phyloP scores from a whole-genome alignment of 306 rosid genomes.

The Datisca glomerata region DNA sequence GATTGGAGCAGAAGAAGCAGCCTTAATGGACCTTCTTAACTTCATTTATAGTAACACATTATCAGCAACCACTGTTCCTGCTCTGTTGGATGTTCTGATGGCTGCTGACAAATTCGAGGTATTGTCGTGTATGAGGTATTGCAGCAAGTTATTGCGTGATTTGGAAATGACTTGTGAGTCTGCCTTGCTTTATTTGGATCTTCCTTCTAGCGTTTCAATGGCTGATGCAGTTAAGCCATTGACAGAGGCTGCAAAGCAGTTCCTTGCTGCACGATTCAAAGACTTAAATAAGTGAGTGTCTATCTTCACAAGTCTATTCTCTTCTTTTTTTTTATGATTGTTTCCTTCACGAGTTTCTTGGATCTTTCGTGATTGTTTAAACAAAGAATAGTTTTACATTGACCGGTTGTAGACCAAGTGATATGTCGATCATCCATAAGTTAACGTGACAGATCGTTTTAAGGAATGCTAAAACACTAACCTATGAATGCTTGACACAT shows the following conservation, averaged over 20 bases:
- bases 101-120: slow-evolving; percentile 50
- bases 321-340: not conserved
- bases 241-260: slow-evolving; percentile 32
- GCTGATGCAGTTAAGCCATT: slow-evolving; percentile 42
- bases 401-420: no score
- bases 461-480: no score
- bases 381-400: no score
- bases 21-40: slow-evolving; percentile 40
- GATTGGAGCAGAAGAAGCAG: slow-evolving; percentile 42
- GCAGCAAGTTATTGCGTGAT: slow-evolving; percentile 22
- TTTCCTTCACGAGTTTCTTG: not conserved
- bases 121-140: slow-evolving; percentile 36
- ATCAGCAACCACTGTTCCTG: slow-evolving; percentile 15
- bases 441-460: no score
- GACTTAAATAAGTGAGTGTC: slow-evolving; percentile 33
- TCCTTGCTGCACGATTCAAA: slow-evolving; percentile 30
- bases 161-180: slow-evolving; percentile 36
- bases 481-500: no score
- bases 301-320: no score
- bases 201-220: slow-evolving; percentile 28
- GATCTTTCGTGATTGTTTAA: not conserved
- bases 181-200: slow-evolving; percentile 42
- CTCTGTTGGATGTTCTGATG: slow-evolving; percentile 35
- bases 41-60: slow-evolving; percentile 36
- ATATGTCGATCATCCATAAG: no score